Base-by-base conservation (phyloP, 1,139 yeast species). In the Taphrina sp. region DNA sequence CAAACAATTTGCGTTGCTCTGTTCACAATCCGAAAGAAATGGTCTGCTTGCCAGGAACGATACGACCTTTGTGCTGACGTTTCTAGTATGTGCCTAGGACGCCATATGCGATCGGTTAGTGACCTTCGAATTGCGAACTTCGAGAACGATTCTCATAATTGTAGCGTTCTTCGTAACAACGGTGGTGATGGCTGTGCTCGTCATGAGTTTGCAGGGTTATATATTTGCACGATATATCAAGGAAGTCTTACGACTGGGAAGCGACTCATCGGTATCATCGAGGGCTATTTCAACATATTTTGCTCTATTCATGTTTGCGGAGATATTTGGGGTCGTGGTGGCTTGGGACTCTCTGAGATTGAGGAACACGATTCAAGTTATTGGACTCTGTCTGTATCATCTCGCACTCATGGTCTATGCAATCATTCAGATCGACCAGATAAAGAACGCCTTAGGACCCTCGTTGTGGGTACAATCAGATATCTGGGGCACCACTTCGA, bases 361-460 rank as follows among this genome's bases (percentile, higher is more conserved):
- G 14, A 70, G 75, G 61, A 78, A 78, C 61, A 72, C 77, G 61
- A 63, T 69, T 68, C 64, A 68, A 60, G 66, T 66, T 22, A 58
- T 73, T 24, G 73, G 76, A 61, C 69, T 78, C 39, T 71, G 78
- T 60, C 54, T 71, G 14, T 78, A 78, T 61, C 73, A 74, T 61
- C 69, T 69, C n/a, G 76, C 78, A 45, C 73, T 78, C 77, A 66
- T 76, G 62, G 68, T 76, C 2, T 78, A 78, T 64, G 73, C 81
- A 1, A 78, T 79, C 8, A 71, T 78, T 36, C 81, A 78, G 63
- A 77, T 71, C 62, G 70, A 70, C 54, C 81, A 78, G 66, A 67
- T 77, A 31, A 28, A 28, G 16, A 49, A 52, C 12, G 49, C 56
- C 5, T 37, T 35, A 16, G 42, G 42, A 4, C 26, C 52, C 5